These are phyloP conservation scores for Mycena polygramma DNA, from an alignment of 768 basidiomycete species.

Conservation along the genomic window DNA sequence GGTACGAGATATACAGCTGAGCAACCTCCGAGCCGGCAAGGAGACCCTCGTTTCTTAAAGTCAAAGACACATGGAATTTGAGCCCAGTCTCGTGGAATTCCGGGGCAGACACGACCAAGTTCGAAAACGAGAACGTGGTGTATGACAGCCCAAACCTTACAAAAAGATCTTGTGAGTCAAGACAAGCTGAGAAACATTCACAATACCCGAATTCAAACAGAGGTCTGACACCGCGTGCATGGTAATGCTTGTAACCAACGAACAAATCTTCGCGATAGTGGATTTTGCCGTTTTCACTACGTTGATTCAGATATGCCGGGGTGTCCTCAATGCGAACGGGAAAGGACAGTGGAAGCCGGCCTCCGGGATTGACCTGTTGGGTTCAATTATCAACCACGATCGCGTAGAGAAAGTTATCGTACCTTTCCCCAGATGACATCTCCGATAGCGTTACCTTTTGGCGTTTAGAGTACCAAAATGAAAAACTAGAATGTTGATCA, in stretches of 20 bases:
- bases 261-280: constrained; percentile 67
- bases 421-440: constrained; percentile 70
- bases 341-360: constrained; percentile 71
- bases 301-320: constrained; percentile 70
- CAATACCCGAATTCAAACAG: constrained; percentile 78
- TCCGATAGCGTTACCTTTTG: constrained; percentile 68
- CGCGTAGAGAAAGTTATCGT: not conserved
- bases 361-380: constrained; percentile 65
- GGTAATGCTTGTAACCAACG: constrained; percentile 80
- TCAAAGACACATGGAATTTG: constrained; percentile 56
- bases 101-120: constrained; percentile 54
- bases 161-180: constrained; percentile 12
- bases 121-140: constrained; percentile 72
- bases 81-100: constrained; percentile 45
- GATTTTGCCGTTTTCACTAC: constrained; percentile 70
- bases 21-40: constrained; percentile 71
- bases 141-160: constrained; percentile 82
- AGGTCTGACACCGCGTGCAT: constrained; percentile 63
- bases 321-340: constrained; percentile 73
- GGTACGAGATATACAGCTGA: constrained; percentile 73
- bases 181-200: constrained; percentile 15
- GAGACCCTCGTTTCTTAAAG: constrained; percentile 68
- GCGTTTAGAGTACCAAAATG: not conserved
- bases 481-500: not conserved
- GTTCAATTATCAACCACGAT: not conserved